Base-by-base conservation (phyloP, 257 asterid species). In the Coffea eugenioides region DNA sequence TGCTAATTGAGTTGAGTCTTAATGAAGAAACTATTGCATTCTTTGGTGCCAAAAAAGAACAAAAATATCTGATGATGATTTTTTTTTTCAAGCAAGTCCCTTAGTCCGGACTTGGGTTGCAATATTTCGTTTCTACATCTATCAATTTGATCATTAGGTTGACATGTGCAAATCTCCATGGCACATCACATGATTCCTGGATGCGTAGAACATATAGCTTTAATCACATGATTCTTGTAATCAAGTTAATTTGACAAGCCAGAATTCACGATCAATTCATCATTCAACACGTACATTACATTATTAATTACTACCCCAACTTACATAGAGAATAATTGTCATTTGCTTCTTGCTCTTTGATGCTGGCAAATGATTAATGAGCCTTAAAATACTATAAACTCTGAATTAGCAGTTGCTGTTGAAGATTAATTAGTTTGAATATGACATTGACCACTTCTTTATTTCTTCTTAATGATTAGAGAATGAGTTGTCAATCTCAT, bases 111-210 rank as follows among this genome's bases (percentile, higher is more conserved):
- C 64, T 16, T 54, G 25, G 12, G 31, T 59, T 62, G 12, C 68
- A n/a, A 9, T 62, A 14, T 62, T 62, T 9, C 68, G n/a, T 62
- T 8, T n/a, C 16, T 1, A 59, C 15, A 9, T 3, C 11, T 6
- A 61, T 61, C 67, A 2, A n/a, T 23, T 23, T 62, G 10, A 39
- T 39, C 4, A n/a, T 2, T n/a, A 62, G 36, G 9, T 62, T 62
- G 68, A 75, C 48, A 81, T 81, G 85, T 68, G 81, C 39, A 75
- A 31, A 74, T 68, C 83, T 36, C 80, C 85, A 80, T 74, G 79
- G 64, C 73, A 65, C 78, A 65, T 88, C 95, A 91, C 93, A 85
- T 88, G 95, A 82, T 86, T 83, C 90, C 76, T 80, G 87, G 82
- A 54, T 86, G 85, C 72, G 76, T 81, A 79, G 45, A n/a, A 82